Percentiles rank a stretch among this genome's conserved stretches.
Evolutionary conservation across 345 rosid genomes (phyloP).

Genomic region (Pistacia atlantica): DNA sequence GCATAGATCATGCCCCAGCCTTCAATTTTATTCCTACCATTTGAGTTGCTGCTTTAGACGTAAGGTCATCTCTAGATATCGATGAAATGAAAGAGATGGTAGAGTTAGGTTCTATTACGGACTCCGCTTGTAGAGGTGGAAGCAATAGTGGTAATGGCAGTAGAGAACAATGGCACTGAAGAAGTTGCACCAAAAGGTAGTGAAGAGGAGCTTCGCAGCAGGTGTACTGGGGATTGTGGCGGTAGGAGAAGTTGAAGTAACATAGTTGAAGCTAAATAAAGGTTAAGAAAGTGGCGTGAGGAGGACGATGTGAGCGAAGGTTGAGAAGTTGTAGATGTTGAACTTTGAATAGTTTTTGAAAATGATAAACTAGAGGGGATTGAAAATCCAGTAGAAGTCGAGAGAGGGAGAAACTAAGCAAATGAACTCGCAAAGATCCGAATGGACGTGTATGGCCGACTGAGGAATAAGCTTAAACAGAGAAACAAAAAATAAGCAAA

Average conservation of each 20-base stretch:
- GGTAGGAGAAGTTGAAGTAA: slow-evolving; percentile 40
- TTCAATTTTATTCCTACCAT: neutral
- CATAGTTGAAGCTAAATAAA: slow-evolving; percentile 41
- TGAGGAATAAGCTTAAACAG: too few relatives aligned
- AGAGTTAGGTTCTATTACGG: slow-evolving; percentile 20
- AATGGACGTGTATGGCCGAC: too few relatives aligned
- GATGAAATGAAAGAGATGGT: slow-evolving; percentile 26
- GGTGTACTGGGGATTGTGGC: slow-evolving; percentile 35
- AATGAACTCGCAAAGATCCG: too few relatives aligned
- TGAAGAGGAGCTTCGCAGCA: slow-evolving; percentile 33
- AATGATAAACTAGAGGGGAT: slow-evolving; percentile 26
- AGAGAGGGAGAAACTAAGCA: slow-evolving; percentile 20
- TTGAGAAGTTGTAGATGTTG: slow-evolving; percentile 30
- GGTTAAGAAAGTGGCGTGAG: slow-evolving; percentile 47
- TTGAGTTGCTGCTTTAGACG: slow-evolving; percentile 20
- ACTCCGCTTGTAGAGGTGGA: neutral
- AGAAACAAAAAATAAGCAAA: too few relatives aligned
- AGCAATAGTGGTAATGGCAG: slow-evolving; percentile 51
- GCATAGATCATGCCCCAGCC: slow-evolving; percentile 26
- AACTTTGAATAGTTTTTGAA: slow-evolving; percentile 29
- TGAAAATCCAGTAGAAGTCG: slow-evolving; percentile 49
- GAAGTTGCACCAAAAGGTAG: slow-evolving; percentile 28
- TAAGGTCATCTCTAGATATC: slow-evolving; percentile 28
- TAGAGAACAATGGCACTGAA: slow-evolving; percentile 50
- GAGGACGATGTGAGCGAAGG: slow-evolving; percentile 32